Evolutionary conservation across 805 yeast species (phyloP), one percentile per base, ranked within the genome.

Genomic region (Metschnikowia koreensis): DNA sequence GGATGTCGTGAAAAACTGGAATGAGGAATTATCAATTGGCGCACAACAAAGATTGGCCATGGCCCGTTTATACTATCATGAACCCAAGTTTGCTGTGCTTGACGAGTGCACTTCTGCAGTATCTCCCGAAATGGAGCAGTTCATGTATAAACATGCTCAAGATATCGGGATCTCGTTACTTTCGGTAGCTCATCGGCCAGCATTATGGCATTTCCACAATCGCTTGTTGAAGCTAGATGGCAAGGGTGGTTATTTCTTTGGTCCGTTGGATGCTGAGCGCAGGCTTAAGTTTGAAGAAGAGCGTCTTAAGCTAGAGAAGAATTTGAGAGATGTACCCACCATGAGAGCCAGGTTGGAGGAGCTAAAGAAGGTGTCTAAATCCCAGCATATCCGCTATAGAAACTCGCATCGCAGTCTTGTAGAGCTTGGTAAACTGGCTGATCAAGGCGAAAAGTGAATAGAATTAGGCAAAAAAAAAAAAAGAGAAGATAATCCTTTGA

Each of bases 71-170:
- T 92, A 88, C 65, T 92, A 91, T 65, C 97, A 92, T 68, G 79
- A 80, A 61, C 98, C 98, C 1, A 87, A 83, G 67, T 92, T 91
- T 76, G 98, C 98, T 0, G 96, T 92, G 27, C 74, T 92, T 57
- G 98, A 92, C 70, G 98, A 92, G 73, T 92, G 97, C 68, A 92
- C 98, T 0, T 89, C 97, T 3, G 93, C 96, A 1, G 96, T 92
- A 1, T 85, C 97, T 0, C 89, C 94, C 10, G 88, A 87, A 54
- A 86, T 91, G 82, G 98, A 92, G 66, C 89, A 87, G 55, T 83
- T 85, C 60, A 91, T 93, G 89, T 92, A 92, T 63, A 69, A 82
- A 47, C 86, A 87, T 62, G 97, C 97, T 0, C 88, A 87, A 64
- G 74, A 77, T 15, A 74, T 88, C 55, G 89, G 89, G 0, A 90